phyloP scores from a whole-genome alignment of 2,329 filamentous ascomycete species.

The Penicillium digitatum region DNA sequence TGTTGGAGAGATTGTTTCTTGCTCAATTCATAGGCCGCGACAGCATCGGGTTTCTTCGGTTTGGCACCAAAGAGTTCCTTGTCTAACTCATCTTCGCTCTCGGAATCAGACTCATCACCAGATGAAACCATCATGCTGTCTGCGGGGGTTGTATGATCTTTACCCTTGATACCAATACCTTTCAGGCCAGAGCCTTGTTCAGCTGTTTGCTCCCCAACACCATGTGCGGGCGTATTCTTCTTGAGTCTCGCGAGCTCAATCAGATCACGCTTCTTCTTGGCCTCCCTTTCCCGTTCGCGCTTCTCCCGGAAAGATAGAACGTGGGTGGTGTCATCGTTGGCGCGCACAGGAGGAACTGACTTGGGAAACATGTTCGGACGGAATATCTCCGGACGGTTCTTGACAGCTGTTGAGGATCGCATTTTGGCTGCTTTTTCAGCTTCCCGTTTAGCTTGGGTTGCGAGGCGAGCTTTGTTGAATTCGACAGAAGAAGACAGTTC shows the following conservation, averaged over 20 bases:
- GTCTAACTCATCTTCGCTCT: constrained; percentile 72
- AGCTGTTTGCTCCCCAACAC: constrained; percentile 54
- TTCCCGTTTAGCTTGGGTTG: constrained; percentile 29
- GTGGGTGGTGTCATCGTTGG: constrained; percentile 33
- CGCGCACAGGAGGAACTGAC: constrained; percentile 23
- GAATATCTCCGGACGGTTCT: constrained; percentile 23
- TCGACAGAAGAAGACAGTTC: constrained; percentile 43
- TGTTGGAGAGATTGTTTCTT: constrained; percentile 51
- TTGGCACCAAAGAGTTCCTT: constrained; percentile 61
- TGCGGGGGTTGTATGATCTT: constrained; percentile 67
- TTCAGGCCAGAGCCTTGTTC: constrained; percentile 76
- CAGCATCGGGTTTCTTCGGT: constrained; percentile 37
- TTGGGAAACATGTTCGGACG: constrained; percentile 22
- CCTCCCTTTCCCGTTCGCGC: constrained; percentile 70
- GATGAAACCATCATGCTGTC: constrained; percentile 87
- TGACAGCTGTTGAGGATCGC: constrained; percentile 7
- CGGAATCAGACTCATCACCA: constrained; percentile 60
- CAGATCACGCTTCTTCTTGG: constrained; percentile 67
- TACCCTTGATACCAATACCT: constrained; percentile 68
- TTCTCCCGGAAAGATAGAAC: constrained; percentile 65
- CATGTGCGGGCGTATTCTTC: constrained; percentile 49
- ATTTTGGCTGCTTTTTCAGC: constrained; percentile 24
- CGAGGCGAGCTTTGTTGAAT: constrained; percentile 40
- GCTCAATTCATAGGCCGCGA: constrained; percentile 47
- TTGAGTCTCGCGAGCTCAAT: constrained; percentile 68